Base-by-base conservation (phyloP, 2,329 filamentous ascomycete genomes). In the Bipolaris oryzae region DNA sequence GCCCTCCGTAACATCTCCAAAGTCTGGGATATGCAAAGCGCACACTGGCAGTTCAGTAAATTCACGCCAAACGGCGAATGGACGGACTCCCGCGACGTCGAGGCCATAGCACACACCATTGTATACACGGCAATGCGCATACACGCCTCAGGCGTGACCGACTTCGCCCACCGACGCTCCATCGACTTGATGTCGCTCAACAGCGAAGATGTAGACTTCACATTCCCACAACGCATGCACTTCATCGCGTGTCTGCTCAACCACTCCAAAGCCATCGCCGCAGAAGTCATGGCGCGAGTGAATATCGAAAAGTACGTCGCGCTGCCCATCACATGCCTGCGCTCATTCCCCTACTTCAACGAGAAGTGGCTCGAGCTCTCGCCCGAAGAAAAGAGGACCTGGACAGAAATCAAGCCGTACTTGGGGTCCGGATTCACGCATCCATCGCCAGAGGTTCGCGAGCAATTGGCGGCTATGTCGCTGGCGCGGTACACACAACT, bases 191-290 rank as follows among this genome's bases (percentile, higher is more conserved):
- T 18, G 1, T 37, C 44, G n/a, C 37, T 45, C 2, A 38, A 50
- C 20, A 21, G 18, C 1, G 50, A 50, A 20, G 55, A 58, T 1
- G 13, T 38, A n/a, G 33, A 45, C 6, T 54, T 50, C 4, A 54
- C 50, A 5, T 58, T 58, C 7, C 34, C 45, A 2, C 50, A 58
- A 20, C 55, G 55, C 15, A 55, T 58, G 0, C 45, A 55, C 13
- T 55, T 55, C 2, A 15, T 58, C 1, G 39, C 39, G 1, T 25
- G 21, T 0, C 41, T 58, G 11, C 18, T 58, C 4, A 13, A 13
- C n/a, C 55, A 54, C 16, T 49, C 41, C 13, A 58, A 58, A 25
- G 25, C 44, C 1, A 51, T 34, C 1, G 55, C 55, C 2, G 46
- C 41, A 1, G 38, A 54, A 5, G 45, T 55, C 39, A 58, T 58